Evolutionary conservation across 2,329 filamentous ascomycete species (phyloP).

Genomic region (Alternaria atra): DNA sequence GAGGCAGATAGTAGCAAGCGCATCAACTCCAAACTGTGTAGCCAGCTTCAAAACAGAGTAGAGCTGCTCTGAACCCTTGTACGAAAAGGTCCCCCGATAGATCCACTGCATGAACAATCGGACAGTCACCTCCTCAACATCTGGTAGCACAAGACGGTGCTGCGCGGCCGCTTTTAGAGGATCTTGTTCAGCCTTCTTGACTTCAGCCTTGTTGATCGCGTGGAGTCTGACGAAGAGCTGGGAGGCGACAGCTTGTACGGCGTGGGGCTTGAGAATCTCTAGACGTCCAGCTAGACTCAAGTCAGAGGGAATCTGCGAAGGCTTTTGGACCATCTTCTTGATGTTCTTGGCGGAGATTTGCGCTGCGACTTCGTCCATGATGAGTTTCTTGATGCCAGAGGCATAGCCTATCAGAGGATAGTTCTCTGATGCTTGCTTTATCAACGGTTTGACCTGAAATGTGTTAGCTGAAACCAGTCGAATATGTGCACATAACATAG

Average conservation of each 20-base stretch:
- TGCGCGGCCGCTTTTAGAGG: conserved; percentile 28
- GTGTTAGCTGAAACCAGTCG: neutral
- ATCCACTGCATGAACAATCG: conserved; percentile 31
- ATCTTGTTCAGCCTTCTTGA: conserved; percentile 5
- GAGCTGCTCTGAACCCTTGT: conserved; percentile 16
- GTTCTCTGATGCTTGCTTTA: neutral
- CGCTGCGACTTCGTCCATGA: conserved; percentile 5
- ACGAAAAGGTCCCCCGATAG: conserved; percentile 13
- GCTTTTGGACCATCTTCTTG: neutral
- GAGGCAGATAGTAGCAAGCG: conserved; percentile 26
- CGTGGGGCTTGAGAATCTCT: conserved; percentile 16
- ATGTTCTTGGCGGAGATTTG: conserved; percentile 15
- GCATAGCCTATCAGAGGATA: conserved; percentile 6
- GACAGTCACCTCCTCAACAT: conserved; percentile 16
- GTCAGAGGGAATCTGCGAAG: neutral
- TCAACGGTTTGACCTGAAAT: neutral
- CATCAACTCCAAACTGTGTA: conserved; percentile 16
- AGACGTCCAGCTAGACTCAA: conserved; percentile 11
- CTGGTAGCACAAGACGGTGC: conserved; percentile 22
- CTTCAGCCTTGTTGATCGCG: conserved; percentile 19
- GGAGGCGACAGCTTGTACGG: conserved; percentile 13
- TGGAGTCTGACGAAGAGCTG: conserved; percentile 8
- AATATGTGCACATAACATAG: neutral
- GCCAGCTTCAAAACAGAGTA: conserved; percentile 29
- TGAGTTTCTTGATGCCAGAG: neutral